A percentile compares a stretch with the other conserved stretches of the same genome.
phyloP scores from a whole-genome alignment of 1,284 basidiomycete genomes.

The Mycosarcoma maydis region DNA sequence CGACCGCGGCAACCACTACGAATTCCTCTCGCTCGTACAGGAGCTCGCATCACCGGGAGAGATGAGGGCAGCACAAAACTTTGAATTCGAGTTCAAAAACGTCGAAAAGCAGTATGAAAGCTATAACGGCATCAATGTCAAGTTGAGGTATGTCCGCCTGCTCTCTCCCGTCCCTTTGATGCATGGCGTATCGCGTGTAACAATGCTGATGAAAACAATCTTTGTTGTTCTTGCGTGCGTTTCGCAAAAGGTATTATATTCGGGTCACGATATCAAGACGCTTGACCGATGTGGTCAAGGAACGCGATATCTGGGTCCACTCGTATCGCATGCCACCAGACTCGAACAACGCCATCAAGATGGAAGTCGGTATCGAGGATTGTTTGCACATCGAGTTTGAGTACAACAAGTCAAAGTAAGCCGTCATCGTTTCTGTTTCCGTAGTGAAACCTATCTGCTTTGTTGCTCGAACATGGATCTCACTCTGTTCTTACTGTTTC shows the following conservation, averaged over 20 bases:
- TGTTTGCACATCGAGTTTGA: constrained; percentile 99
- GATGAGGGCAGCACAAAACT: constrained; percentile 91
- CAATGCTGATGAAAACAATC: not conserved
- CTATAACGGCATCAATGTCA: constrained; percentile 97
- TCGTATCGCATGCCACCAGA: constrained; percentile 98
- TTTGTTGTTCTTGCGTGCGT: not conserved
- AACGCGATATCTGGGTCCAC: constrained; percentile 96
- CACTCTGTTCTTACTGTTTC: too few species aligned
- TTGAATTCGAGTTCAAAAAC: constrained; percentile 97
- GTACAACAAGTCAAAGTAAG: constrained; percentile 93
- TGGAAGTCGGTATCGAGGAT: constrained; percentile 99
- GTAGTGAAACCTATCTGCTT: too few species aligned
- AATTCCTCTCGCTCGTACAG: constrained; percentile 93
- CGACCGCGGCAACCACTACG: constrained; percentile 95
- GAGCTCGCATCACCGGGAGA: constrained; percentile 93
- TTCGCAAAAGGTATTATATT: constrained; percentile 76
- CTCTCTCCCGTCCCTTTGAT: too few species aligned
- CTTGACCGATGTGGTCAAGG: constrained; percentile 90
- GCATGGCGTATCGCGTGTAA: too few species aligned
- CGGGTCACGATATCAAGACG: constrained; percentile 88
- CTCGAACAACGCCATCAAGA: constrained; percentile 96
- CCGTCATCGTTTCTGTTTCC: too few species aligned
- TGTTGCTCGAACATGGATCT: not conserved
- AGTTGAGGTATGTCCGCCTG: constrained; percentile 73
- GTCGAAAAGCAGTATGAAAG: constrained; percentile 99